Evolutionary conservation across 345 rosid genomes (phyloP).

Genomic region (Triadica sebifera): DNA sequence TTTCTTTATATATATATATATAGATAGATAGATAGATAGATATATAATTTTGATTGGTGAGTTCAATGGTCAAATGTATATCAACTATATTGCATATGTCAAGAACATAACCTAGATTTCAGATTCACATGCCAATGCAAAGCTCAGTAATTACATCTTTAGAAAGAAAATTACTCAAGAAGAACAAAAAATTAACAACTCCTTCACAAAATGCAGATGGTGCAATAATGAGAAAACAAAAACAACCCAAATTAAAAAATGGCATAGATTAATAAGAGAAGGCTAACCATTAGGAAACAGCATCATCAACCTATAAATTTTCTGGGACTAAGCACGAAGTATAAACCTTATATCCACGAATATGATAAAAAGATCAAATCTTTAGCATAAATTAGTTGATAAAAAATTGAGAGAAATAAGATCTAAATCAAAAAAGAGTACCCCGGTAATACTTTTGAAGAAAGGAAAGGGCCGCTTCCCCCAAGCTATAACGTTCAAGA

Average conservation of each 20-base stretch:
- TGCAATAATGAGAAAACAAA: not conserved
- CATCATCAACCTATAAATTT: not conserved
- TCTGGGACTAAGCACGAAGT: not conserved
- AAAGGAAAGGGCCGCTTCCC: not conserved
- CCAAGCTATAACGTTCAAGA: too few species aligned
- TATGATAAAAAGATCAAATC: not conserved
- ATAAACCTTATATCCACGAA: not conserved
- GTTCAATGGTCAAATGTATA: not conserved
- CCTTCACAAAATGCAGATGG: constrained; percentile 6
- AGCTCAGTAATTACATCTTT: not conserved
- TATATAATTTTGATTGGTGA: not conserved
- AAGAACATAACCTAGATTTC: not conserved
- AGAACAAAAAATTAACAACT: not conserved
- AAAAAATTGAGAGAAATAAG: not conserved
- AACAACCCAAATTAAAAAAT: not conserved
- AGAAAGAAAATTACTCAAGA: not conserved
- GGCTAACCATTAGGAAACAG: not conserved
- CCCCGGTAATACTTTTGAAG: constrained; percentile 14
- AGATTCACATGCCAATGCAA: not conserved
- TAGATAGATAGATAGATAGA: too few species aligned
- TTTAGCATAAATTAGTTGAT: constrained; percentile 2
- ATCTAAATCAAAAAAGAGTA: not conserved
- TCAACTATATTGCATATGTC: not conserved
- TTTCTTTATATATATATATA: too few species aligned
- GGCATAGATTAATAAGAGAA: not conserved